Conservation (phyloP, 176 grass and related monocot genomes). For the Hordeum marinum region DNA sequence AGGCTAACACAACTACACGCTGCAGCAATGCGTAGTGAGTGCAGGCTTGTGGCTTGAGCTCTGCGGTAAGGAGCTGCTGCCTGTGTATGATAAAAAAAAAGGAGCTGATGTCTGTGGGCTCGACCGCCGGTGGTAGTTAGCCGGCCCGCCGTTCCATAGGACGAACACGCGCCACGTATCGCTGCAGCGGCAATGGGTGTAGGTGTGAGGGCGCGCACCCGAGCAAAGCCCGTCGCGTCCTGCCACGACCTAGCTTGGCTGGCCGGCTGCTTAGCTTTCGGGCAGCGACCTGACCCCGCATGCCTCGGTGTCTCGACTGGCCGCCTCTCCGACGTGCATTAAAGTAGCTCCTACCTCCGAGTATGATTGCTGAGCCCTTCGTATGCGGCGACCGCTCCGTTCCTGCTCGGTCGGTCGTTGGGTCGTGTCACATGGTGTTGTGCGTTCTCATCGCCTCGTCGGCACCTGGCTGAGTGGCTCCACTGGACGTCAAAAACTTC, state of each 20-base stretch:
- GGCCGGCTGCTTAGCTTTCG: not conserved
- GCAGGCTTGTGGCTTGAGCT: not conserved
- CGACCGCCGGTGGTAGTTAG: not conserved
- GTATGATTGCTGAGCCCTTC: too few relatives aligned
- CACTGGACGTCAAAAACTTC: too few relatives aligned
- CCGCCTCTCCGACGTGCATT: not conserved
- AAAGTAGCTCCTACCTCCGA: too few relatives aligned
- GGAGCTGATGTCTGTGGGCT: not conserved
- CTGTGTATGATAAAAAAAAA: too few relatives aligned
- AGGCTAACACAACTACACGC: not conserved
- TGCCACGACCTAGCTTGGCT: not conserved
- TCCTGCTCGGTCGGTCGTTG: not conserved
- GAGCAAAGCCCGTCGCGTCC: not conserved
- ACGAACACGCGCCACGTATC: not conserved
- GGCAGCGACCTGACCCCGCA: not conserved
- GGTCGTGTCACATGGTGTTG: not conserved
- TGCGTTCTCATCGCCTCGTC: not conserved
- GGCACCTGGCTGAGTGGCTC: not conserved
- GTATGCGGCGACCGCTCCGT: not conserved
- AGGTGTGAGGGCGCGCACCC: not conserved
- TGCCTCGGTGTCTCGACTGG: not conserved
- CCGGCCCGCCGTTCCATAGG: not conserved
- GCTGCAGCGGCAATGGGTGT: not conserved
- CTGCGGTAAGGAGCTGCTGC: not conserved
- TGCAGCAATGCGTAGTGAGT: not conserved